Percentiles rank a stretch among this genome's conserved stretches.
Conservation (phyloP, 2,329 filamentous ascomycete species). For the Magnaporthiopsis poae region DNA sequence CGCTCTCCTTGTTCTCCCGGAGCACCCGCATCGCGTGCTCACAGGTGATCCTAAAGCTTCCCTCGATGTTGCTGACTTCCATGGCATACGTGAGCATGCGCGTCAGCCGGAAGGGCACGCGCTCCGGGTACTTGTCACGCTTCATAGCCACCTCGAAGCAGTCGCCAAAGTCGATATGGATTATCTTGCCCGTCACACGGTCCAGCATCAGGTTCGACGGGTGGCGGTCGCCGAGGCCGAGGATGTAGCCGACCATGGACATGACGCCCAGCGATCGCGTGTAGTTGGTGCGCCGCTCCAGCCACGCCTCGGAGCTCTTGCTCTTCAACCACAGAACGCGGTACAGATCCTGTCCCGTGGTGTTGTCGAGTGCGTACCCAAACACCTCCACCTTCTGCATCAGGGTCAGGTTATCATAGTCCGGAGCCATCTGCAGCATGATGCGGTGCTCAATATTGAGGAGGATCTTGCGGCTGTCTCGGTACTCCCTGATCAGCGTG, state of each 20-base stretch:
- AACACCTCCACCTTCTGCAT: conserved; percentile 99
- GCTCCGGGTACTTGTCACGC: conserved; percentile 95
- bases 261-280: conserved; percentile 94
- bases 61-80: conserved; percentile 99
- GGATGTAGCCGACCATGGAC: conserved; percentile 99
- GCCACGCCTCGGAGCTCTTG: conserved; percentile 94
- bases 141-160: conserved; percentile 99
- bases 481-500: conserved; percentile 91
- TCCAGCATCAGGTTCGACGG: conserved; percentile 97
- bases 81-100: conserved; percentile 99
- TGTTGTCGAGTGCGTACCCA: conserved; percentile 97
- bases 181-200: conserved; percentile 86
- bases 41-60: conserved; percentile 94
- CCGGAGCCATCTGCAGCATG: conserved; percentile 99
- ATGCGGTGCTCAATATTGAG: conserved; percentile 99
- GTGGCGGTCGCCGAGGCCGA: conserved; percentile 90
- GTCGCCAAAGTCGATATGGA: conserved; percentile 98
- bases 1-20: conserved; percentile 90
- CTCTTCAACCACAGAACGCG: conserved; percentile 97
- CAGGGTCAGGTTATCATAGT: conserved; percentile 94
- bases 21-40: conserved; percentile 97
- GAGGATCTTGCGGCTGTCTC: conserved; percentile 90
- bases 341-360: conserved; percentile 95
- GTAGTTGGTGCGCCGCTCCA: conserved; percentile 96
- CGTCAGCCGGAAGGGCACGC: conserved; percentile 93